Evolutionary conservation across 768 basidiomycete species (phyloP).

Genomic region (Symmetrospora coprosmae): DNA sequence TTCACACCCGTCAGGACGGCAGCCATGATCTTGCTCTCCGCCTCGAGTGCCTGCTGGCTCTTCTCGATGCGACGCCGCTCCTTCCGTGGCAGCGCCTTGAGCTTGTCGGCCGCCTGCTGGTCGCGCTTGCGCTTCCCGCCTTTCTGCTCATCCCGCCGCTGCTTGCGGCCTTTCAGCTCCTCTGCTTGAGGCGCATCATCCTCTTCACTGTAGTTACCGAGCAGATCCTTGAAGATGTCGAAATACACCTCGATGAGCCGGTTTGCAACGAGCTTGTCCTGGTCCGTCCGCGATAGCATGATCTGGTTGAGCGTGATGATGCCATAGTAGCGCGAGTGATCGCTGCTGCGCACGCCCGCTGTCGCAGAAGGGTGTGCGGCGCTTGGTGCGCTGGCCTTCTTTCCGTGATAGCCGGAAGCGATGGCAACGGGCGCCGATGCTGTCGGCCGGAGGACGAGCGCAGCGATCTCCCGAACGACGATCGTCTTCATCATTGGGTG

Average conservation of each 20-base stretch:
- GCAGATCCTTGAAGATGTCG: slow-evolving; percentile 75
- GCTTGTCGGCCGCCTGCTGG: slow-evolving; percentile 40
- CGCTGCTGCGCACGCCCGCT: slow-evolving; percentile 29
- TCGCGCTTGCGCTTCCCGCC: slow-evolving; percentile 25
- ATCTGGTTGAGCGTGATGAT: slow-evolving; percentile 91
- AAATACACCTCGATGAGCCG: slow-evolving; percentile 82
- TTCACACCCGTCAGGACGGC: slow-evolving; percentile 89
- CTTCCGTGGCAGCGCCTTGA: slow-evolving; percentile 33
- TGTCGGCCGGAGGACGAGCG: slow-evolving; percentile 58
- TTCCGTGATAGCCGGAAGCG: slow-evolving; percentile 41
- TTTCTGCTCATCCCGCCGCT: slow-evolving; percentile 24
- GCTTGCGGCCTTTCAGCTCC: slow-evolving; percentile 32
- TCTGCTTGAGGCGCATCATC: slow-evolving; percentile 34
- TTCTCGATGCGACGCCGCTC: slow-evolving; percentile 33
- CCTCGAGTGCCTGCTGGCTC: slow-evolving; percentile 53
- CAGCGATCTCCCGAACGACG: slow-evolving; percentile 69
- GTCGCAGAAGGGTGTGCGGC: slow-evolving; percentile 18
- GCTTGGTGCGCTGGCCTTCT: slow-evolving; percentile 42
- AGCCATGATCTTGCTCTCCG: slow-evolving; percentile 66
- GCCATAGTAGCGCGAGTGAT: slow-evolving; percentile 79
- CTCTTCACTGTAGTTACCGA: slow-evolving; percentile 43
- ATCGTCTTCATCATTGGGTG: slow-evolving; percentile 88
- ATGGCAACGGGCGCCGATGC: slow-evolving; percentile 37
- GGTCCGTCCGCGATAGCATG: slow-evolving; percentile 52
- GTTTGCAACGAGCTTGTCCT: slow-evolving; percentile 49